Evolutionary conservation across 306 rosid species (phyloP), one percentile per base, ranked within the genome.

Genomic region (Lablab purpureus): DNA sequence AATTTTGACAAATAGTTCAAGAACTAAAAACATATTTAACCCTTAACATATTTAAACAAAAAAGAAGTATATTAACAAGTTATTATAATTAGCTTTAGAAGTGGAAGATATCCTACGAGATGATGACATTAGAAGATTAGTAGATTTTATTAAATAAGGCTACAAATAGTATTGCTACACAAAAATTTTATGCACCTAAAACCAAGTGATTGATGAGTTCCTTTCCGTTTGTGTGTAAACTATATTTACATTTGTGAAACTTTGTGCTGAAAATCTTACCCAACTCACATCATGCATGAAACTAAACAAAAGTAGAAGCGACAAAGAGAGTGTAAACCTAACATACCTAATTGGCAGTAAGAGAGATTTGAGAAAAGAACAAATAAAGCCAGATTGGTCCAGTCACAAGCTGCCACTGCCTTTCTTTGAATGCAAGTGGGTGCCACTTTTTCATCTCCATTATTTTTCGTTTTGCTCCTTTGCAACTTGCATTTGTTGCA

Each of bases 401-500:
- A 72, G 12, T 49, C 22, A 64, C 66, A 54, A 43, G 25, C 3
- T 64, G 55, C 82, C 79, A 41, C 2, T 82, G 79, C 25, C 49
- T 64, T 73, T 73, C 52, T n/a, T 3, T 70, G 46, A 6, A 36
- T 55, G 80, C 83, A 78, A 77, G 80, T 83, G 18, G 83, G 45
- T 78, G 79, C 64, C 27, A 66, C 74, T 66, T 83, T 71, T 56
- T 55, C 25, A 49, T 43, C 64, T 73, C 74, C 51, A 67, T 82
- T 75, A 69, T 81, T 75, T 75, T 36, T 67, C 4, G 58, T 58
- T 67, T 51, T 67, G 71, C 58, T 46, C 62, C 56, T 45, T 34
- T 81, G 76, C 85, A 75, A 67, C 36, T 75, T 81, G 85, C 66
- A 43, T 34, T 50, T 68, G 58, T 67, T 81, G 27, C 49, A n/a